phyloP scores from a whole-genome alignment of 176 grass and related monocot genomes.

The Puccinellia tenuiflora region DNA sequence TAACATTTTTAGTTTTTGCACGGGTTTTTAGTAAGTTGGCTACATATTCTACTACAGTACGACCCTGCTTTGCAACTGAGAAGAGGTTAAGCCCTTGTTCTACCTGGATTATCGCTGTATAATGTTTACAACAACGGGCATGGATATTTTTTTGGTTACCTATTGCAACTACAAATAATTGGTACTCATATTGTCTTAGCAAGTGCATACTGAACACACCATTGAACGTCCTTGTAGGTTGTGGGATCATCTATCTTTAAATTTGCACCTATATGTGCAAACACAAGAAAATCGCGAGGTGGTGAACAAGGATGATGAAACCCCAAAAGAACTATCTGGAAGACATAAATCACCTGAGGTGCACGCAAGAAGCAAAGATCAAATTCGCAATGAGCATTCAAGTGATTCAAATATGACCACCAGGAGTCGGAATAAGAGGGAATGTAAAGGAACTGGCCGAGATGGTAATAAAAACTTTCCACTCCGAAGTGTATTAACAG shows the following conservation, averaged over 20 bases:
- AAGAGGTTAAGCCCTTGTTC: neutral
- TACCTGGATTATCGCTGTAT: neutral
- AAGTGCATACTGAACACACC: neutral
- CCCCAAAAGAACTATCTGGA: conserved; percentile 34
- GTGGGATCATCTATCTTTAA: conserved; percentile 79
- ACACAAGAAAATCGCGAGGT: conserved; percentile 23
- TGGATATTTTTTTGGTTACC: neutral
- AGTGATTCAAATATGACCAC: conserved; percentile 39
- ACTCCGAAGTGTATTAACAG: conserved; percentile 63
- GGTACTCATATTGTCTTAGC: neutral
- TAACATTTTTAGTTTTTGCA: neutral
- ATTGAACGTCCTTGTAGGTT: conserved; percentile 43
- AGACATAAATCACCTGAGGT: conserved; percentile 26
- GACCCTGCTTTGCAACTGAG: neutral
- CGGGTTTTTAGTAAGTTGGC: neutral
- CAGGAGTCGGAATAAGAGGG: conserved; percentile 58
- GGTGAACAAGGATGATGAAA: conserved; percentile 26
- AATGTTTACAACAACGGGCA: neutral
- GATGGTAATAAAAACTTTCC: conserved; percentile 58
- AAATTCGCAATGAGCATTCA: conserved; percentile 32
- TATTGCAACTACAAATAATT: neutral
- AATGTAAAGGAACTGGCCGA: conserved; percentile 51
- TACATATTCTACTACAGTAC: neutral
- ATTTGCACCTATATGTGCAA: conserved; percentile 60
- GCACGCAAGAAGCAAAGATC: conserved; percentile 28